phyloP scores from a whole-genome alignment of 139 green algal species.

The Chara braunii region DNA sequence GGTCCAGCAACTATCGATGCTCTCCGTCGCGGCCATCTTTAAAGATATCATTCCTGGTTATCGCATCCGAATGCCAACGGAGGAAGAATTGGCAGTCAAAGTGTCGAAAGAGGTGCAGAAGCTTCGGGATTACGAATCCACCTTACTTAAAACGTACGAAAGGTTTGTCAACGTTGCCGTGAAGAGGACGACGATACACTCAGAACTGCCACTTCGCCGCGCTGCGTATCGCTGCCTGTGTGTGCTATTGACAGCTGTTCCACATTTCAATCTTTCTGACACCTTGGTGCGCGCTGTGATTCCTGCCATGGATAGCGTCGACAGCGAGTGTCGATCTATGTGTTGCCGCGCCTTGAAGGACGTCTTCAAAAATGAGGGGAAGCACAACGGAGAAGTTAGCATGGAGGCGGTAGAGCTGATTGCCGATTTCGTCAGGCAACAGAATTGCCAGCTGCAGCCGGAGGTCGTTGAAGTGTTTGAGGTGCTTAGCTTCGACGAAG shows the following conservation, averaged over 20 bases:
- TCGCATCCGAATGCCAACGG: conserved; percentile 65
- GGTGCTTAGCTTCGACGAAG: conserved; percentile 16
- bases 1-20: conserved; percentile 63
- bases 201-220: no score
- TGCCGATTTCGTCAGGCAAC: conserved; percentile 64
- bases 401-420: conserved; percentile 77
- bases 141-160: conserved; percentile 74
- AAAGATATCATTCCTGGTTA: conserved; percentile 56
- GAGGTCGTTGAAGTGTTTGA: conserved; percentile 13
- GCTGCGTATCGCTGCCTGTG: conserved; percentile 69
- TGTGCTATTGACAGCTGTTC: conserved; percentile 53
- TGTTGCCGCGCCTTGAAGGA: conserved; percentile 29
- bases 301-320: conserved; percentile 50
- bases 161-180: no score
- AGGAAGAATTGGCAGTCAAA: conserved; percentile 60
- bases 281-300: conserved; percentile 58
- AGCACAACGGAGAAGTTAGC: conserved; percentile 26
- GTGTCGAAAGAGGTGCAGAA: conserved; percentile 77
- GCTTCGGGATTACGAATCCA: conserved; percentile 64
- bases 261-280: conserved; percentile 79
- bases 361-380: conserved; percentile 9
- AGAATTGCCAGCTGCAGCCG: conserved; percentile 9
- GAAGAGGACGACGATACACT: not conserved
- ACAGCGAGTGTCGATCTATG: conserved; percentile 22
- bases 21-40: conserved; percentile 75